These are phyloP conservation scores for Myriosclerotinia curreyana DNA, from an alignment of 2,329 filamentous ascomycete genomes.

Conservation along the genomic window DNA sequence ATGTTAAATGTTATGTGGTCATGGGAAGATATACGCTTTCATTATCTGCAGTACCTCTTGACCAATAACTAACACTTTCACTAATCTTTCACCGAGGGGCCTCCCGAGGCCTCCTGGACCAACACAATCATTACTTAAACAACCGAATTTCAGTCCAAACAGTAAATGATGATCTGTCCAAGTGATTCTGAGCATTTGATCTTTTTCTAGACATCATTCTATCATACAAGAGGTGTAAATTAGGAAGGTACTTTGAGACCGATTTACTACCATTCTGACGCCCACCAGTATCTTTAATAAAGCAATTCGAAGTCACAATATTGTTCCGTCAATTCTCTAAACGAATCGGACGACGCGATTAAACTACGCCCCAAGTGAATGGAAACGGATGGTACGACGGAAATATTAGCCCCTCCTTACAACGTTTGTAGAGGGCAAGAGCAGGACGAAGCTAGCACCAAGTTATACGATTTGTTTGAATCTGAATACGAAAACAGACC, in stretches of 20 bases:
- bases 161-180: neutral
- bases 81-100: neutral
- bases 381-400: neutral
- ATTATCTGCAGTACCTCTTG: neutral
- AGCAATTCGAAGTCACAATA: neutral
- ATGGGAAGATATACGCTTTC: neutral
- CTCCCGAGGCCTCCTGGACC: neutral
- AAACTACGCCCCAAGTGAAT: neutral
- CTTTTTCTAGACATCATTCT: neutral
- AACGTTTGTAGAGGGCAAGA: neutral
- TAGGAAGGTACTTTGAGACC: neutral
- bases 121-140: neutral
- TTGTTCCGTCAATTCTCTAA: neutral
- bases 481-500: neutral
- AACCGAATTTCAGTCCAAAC: neutral
- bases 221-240: neutral
- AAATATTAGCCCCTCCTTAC: slow-evolving; percentile 4
- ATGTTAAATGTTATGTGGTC: too few relatives aligned
- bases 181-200: too few relatives aligned
- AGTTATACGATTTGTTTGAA: neutral
- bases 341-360: neutral
- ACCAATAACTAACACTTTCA: neutral
- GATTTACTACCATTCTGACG: neutral
- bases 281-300: neutral
- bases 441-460: neutral